Base-by-base conservation (phyloP, 1,284 basidiomycete genomes). In the Chondrostereum purpureum region DNA sequence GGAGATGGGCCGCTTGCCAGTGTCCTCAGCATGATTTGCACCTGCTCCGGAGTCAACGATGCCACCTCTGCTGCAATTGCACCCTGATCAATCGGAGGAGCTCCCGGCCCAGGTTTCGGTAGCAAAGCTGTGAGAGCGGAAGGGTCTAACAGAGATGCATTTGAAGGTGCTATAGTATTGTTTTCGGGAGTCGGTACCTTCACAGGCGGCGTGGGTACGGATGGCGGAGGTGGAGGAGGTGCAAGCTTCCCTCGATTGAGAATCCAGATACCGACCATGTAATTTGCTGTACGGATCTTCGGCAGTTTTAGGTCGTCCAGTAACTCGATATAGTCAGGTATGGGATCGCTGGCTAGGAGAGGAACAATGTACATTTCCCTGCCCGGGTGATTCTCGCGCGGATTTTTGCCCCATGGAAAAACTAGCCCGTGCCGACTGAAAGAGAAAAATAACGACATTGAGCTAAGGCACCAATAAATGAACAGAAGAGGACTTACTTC, bases 321-420 rank as follows among this genome's bases (percentile, higher is more conserved):
- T 1, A 95, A 69, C 53, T 93, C 88, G 50, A 94, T 75, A 55
- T 84, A 92, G 48, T 94, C 91, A 0, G 92, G 93, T 0, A 90
- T 64, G 0, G 83, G 69, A 42, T 87, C 77, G 19, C 66, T 70
- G 12, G 86, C 74, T 14, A 75, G 69, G 4, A 96, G 64, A 1
- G 93, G 93, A 16, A 95, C 77, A 48, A 95, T 76, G 58, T 97
- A 97, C 23, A 95, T 65, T 60, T 97, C 93, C 51, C 85, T 83
- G 21, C 91, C 88, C 14, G 84, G 85, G 49, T 79, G 75, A 50
- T 78, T 65, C 4, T 90, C 86, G 51, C 84, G 81, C 5, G 80
- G 80, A 22, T 73, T 73, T 44, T 68, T 70, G 3, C 85, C 86
- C 83, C 90, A 92, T 10, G 91, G 92, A 52, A 90, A 89, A 27